phyloP scores from a whole-genome alignment of 2,329 filamentous ascomycete genomes.

The Botryosphaeria dothidea region DNA sequence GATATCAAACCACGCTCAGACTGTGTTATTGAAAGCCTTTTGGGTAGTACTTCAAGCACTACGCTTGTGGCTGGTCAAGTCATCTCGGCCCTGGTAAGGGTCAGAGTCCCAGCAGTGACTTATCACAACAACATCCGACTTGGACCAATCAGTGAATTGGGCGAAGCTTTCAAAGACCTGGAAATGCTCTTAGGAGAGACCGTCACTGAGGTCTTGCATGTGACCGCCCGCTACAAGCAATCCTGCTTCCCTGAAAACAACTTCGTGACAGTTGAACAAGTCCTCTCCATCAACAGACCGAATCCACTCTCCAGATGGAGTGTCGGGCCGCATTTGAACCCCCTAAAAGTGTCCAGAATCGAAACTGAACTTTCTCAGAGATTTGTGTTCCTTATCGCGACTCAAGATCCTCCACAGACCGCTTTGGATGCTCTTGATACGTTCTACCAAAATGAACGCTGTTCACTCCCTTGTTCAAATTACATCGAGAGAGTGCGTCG shows the following conservation, averaged over 20 bases:
- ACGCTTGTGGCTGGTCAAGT: conserved; percentile 20
- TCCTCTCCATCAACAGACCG: conserved; percentile 31
- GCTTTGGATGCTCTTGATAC: conserved; percentile 10
- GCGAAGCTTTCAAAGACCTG: conserved; percentile 21
- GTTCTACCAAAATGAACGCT: neutral
- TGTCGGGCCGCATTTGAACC: neutral
- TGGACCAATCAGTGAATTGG: neutral
- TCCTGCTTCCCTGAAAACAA: conserved; percentile 33
- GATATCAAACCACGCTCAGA: conserved; percentile 14
- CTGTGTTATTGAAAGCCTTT: conserved; percentile 16
- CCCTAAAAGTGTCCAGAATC: conserved; percentile 4
- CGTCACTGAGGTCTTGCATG: conserved; percentile 20
- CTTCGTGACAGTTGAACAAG: conserved; percentile 29
- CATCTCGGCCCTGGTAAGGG: conserved; percentile 19
- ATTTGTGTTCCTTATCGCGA: conserved; percentile 23
- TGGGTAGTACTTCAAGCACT: conserved; percentile 13
- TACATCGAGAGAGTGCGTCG: conserved; percentile 13
- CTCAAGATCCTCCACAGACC: conserved; percentile 1
- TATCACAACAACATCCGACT: neutral
- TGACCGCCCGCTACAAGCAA: conserved; percentile 36
- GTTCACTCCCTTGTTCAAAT: neutral
- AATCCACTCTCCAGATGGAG: conserved; percentile 37
- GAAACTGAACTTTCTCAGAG: conserved; percentile 23
- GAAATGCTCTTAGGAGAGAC: conserved; percentile 24
- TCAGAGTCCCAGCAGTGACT: conserved; percentile 11